These are phyloP conservation scores for Borovskyia barvae DNA, from an alignment of 208 protist species.

Conservation along the genomic window DNA sequence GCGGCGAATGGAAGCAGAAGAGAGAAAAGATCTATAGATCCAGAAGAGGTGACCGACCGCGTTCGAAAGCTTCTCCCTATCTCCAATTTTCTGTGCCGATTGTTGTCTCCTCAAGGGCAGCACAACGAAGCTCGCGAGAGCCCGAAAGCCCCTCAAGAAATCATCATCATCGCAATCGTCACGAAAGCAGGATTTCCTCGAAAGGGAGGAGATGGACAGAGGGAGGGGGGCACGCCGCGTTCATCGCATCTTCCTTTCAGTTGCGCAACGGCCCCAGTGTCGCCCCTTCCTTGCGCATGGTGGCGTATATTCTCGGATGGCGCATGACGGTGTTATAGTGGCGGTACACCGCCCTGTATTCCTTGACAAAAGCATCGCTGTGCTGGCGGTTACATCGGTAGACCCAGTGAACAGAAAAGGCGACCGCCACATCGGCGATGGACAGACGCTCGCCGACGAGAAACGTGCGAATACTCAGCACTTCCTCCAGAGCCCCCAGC, in stretches of 20 bases:
- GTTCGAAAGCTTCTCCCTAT: no score
- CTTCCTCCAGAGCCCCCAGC: constrained; percentile 51
- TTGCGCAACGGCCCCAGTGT: constrained; percentile 37
- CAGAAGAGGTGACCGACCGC: no score
- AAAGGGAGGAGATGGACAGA: no score
- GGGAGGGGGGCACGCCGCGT: no score
- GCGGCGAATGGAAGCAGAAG: no score
- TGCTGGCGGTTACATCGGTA: constrained; percentile 61
- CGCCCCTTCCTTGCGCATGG: constrained; percentile 56
- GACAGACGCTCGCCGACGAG: constrained; percentile 83
- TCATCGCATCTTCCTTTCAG: neutral
- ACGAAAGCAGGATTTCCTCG: no score
- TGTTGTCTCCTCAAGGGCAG: no score
- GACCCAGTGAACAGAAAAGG: constrained; percentile 61
- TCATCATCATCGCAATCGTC: no score
- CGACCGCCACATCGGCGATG: constrained; percentile 75
- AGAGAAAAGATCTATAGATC: no score
- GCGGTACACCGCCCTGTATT: constrained; percentile 63
- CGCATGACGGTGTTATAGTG: constrained; percentile 84
- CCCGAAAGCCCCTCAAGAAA: no score
- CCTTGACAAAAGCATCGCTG: constrained; percentile 48
- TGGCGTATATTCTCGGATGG: constrained; percentile 58
- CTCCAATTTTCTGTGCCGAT: no score
- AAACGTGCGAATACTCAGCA: constrained; percentile 72
- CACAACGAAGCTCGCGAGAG: no score